Conservation (phyloP, 176 grass and related monocot species). For the Aechmea fasciata region DNA sequence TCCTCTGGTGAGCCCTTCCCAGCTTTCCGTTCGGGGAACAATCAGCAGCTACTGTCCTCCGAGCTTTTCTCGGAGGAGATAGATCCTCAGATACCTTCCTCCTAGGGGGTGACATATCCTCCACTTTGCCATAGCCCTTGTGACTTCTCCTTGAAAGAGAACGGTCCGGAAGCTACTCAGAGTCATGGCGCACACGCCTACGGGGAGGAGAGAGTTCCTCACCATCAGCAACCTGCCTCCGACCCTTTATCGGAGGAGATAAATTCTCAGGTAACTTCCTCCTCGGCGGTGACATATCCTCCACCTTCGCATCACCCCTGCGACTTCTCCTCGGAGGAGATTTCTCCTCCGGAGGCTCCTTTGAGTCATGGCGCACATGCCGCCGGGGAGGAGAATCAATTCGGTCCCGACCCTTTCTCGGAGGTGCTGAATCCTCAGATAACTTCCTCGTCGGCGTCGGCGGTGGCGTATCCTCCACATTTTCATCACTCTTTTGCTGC, state of each 20-base stretch:
- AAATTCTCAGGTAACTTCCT: constrained; percentile 13
- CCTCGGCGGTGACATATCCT: constrained; percentile 36
- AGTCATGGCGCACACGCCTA: constrained; percentile 26
- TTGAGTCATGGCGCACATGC: background rate
- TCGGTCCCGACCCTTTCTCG: constrained; percentile 25
- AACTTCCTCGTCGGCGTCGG: no score
- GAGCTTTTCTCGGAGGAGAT: background rate
- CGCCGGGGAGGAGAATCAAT: constrained; percentile 21
- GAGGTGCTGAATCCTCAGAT: constrained; percentile 23
- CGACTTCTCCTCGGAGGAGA: background rate
- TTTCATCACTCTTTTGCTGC: background rate
- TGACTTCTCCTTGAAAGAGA: constrained; percentile 14
- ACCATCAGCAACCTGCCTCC: constrained; percentile 16
- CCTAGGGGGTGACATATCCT: constrained; percentile 34
- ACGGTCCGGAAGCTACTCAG: constrained; percentile 10
- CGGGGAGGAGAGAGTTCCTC: constrained; percentile 22
- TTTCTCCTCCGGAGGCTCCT: background rate
- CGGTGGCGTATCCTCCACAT: no score
- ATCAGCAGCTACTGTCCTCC: background rate
- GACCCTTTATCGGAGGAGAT: constrained; percentile 19
- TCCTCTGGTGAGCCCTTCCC: background rate
- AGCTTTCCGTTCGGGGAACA: background rate
- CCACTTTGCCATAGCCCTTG: background rate
- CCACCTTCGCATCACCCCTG: constrained; percentile 5
- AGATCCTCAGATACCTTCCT: background rate